Evolutionary conservation across 2,329 filamentous ascomycete species (phyloP), one percentile per base, ranked within the genome.

Genomic region (Penicillium palitans): DNA sequence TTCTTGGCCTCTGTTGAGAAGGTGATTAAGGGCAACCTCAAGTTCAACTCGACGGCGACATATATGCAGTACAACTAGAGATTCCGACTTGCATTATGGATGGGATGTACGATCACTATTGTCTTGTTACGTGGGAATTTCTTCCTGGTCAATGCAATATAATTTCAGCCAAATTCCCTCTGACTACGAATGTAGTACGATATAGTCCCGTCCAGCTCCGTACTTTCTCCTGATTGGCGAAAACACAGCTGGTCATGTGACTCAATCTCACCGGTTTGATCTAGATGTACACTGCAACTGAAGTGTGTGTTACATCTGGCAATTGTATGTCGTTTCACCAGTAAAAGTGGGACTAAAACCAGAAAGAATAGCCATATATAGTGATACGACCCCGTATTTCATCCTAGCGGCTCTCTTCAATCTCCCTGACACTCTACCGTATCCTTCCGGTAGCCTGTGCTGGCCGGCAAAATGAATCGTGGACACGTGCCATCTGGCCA

Each of bases 1-100:
- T 99, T 99, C 80, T 80, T 99, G 68, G 93, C 91, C 58, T 93
- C 95, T 3, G 95, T 99, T 61, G 95, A 99, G 83, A 99, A 99
- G 87, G 95, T 99, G 64, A 98, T 98, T 82, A 96, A 97, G 85
- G 93, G 90, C 69, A 97, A 98, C 79, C 83, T 96, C 76, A 99
- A 99, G 86, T 99, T 99, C 84, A 98, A 97, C 86, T 96, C 90
- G 58, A 99, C 95, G 59, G 93, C 95, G 50, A 92, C 90, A 63
- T 99, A 99, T 81, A 95, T 95, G 85, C 95, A 98, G 81, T 99
- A 99, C 84, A 99, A 99, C 79, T 98, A 96, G 74, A 68, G 50
- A 60, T 57, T 58, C 51, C 54, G 42, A 52, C 57, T 62, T 64
- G 71, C 65, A 66, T 70, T 61, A 61, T 61, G 65, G 66, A 66